A percentile compares a stretch with the other conserved stretches of the same genome.
phyloP scores from a whole-genome alignment of 768 basidiomycete species.

The Lactifluus volemus region DNA sequence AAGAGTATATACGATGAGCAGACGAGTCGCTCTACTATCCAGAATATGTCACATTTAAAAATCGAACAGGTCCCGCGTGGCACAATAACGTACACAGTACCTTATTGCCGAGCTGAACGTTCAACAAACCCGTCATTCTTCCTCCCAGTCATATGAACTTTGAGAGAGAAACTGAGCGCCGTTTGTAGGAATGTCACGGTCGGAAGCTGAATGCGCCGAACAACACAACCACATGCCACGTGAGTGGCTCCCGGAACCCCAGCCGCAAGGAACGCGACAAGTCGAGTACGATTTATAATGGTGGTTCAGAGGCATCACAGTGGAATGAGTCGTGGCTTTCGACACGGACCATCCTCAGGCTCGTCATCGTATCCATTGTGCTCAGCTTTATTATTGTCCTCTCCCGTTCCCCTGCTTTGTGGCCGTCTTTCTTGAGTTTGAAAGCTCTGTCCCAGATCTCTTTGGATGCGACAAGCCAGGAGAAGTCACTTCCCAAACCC shows the following conservation, averaged over 20 bases:
- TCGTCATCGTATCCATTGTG: background rate
- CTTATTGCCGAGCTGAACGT: background rate
- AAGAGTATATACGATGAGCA: too few relatives aligned
- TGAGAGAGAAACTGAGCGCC: background rate
- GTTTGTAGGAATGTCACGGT: too few relatives aligned
- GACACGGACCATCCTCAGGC: background rate
- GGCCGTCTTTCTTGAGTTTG: background rate
- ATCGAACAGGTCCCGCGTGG: too few relatives aligned
- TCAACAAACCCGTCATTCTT: background rate
- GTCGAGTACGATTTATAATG: background rate
- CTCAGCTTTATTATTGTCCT: background rate
- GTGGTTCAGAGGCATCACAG: background rate
- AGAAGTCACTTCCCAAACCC: background rate
- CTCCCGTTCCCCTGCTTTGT: background rate
- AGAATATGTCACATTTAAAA: too few relatives aligned
- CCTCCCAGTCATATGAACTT: background rate
- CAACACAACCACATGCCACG: background rate
- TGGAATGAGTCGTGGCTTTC: background rate
- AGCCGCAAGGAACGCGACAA: background rate
- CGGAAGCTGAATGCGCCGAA: too few relatives aligned
- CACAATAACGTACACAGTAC: background rate
- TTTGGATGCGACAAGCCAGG: background rate
- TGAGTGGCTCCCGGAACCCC: too few relatives aligned
- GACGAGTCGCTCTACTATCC: too few relatives aligned
- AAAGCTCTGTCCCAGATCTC: background rate